These are phyloP conservation scores for Millerozyma miso DNA, from an alignment of 805 yeast genomes.

Conservation along the genomic window DNA sequence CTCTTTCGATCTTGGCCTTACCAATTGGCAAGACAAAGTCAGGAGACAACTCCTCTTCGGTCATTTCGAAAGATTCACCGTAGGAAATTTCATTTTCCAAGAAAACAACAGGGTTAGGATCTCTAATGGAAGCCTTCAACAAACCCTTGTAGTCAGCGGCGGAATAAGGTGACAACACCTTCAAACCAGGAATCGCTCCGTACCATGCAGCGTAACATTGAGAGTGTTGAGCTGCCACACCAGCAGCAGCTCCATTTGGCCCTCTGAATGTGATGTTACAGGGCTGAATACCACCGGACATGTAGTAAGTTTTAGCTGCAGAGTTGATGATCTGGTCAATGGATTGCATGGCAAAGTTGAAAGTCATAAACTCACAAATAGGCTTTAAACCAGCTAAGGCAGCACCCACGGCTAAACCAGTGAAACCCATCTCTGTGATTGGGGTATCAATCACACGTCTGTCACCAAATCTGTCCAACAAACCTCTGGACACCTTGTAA, in stretches of 20 bases:
- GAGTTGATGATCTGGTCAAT: slow-evolving; percentile 98
- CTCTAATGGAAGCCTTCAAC: slow-evolving; percentile 94
- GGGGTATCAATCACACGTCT: slow-evolving; percentile 94
- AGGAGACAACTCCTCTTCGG: slow-evolving; percentile 83
- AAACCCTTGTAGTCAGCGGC: slow-evolving; percentile 96
- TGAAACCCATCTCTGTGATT: slow-evolving; percentile 98
- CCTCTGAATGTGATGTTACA: slow-evolving; percentile 98
- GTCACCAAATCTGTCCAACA: slow-evolving; percentile 92
- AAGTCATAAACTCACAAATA: slow-evolving; percentile 97
- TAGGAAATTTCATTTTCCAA: slow-evolving; percentile 94
- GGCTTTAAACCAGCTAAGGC: slow-evolving; percentile 97
- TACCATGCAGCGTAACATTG: slow-evolving; percentile 98
- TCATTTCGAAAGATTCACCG: slow-evolving; percentile 85
- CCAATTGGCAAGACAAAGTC: slow-evolving; percentile 93
- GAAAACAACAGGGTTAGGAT: slow-evolving; percentile 96
- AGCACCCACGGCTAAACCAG: slow-evolving; percentile 92
- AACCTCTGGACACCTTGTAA: slow-evolving; percentile 92
- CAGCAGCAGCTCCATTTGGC: slow-evolving; percentile 99
- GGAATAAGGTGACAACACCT: slow-evolving; percentile 92
- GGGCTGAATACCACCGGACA: slow-evolving; percentile 99
- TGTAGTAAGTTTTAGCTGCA: slow-evolving; percentile 97
- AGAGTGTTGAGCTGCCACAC: slow-evolving; percentile 99
- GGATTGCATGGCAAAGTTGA: slow-evolving; percentile 99
- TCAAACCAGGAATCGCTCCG: slow-evolving; percentile 96
- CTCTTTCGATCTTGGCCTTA: slow-evolving; percentile 91